Conservation (phyloP, 352 stramenopile genomes). For the Phytophthora tentaculata region DNA sequence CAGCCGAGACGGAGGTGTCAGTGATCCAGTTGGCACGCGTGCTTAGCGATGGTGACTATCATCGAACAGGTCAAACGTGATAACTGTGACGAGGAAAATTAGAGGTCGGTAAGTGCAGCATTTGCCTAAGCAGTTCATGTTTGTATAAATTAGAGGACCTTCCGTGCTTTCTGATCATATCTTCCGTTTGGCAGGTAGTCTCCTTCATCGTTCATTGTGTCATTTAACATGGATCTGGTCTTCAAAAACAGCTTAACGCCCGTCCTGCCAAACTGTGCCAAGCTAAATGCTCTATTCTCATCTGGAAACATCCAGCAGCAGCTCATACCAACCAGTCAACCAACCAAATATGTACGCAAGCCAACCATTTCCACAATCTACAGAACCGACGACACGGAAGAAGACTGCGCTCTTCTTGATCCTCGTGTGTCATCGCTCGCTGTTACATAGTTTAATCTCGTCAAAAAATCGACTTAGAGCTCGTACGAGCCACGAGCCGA, state of each 20-base stretch:
- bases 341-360: conserved; percentile 36
- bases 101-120: conserved; percentile 29
- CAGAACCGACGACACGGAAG: conserved; percentile 11
- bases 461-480: conserved; percentile 51
- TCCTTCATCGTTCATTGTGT: too few relatives aligned
- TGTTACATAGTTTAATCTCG: conserved; percentile 29
- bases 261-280: conserved; percentile 20
- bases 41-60: too few relatives aligned
- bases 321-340: conserved; percentile 23
- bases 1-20: too few relatives aligned
- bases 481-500: conserved; percentile 82
- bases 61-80: too few relatives aligned
- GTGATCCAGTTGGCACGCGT: too few relatives aligned
- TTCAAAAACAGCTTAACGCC: conserved; percentile 40
- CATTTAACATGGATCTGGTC: conserved; percentile 29
- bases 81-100: conserved; percentile 36
- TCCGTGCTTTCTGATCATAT: conserved; percentile 23
- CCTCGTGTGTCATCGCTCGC: conserved; percentile 16
- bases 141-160: conserved; percentile 44
- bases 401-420: conserved; percentile 36
- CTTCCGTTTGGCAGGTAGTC: too few relatives aligned
- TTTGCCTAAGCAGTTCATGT: conserved; percentile 29
- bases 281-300: conserved; percentile 27
- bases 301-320: conserved; percentile 32
- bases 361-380: conserved; percentile 33